These are phyloP conservation scores for Voacanga thouarsii DNA, from an alignment of 257 asterid genomes.

Conservation along the genomic window DNA sequence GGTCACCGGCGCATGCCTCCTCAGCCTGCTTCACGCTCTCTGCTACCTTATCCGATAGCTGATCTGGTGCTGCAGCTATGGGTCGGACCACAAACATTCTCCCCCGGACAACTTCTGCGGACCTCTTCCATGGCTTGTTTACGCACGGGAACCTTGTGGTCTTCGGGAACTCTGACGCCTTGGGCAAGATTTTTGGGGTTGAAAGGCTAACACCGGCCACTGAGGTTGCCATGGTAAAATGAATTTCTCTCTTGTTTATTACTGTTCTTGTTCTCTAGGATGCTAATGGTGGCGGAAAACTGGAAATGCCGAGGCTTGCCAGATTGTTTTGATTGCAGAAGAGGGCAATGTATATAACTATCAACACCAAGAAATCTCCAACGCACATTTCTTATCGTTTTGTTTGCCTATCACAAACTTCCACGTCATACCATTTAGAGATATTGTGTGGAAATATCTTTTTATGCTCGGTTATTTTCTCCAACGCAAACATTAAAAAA, in stretches of 20 bases:
- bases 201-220: conserved; percentile 55
- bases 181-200: conserved; percentile 39
- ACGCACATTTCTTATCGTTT: conserved; percentile 53
- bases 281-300: neutral
- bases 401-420: conserved; percentile 26
- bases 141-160: conserved; percentile 20
- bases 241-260: neutral
- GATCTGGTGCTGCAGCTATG: conserved; percentile 61
- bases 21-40: conserved; percentile 80
- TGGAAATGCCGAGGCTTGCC: neutral
- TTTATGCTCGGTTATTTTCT: neutral
- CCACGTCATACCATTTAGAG: conserved; percentile 26
- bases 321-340: neutral
- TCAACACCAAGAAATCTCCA: conserved; percentile 24
- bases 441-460: neutral
- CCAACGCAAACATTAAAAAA: neutral
- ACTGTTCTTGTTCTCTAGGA: neutral
- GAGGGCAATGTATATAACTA: neutral
- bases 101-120: conserved; percentile 19
- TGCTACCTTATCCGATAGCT: conserved; percentile 68
- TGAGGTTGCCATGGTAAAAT: conserved; percentile 53
- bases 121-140: conserved; percentile 49
- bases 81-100: conserved; percentile 31
- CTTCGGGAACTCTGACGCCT: conserved; percentile 32
- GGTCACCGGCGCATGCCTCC: conserved; percentile 64